phyloP scores from a whole-genome alignment of 108 stramenopile genomes.

The Chaetoceros tenuissimus region DNA sequence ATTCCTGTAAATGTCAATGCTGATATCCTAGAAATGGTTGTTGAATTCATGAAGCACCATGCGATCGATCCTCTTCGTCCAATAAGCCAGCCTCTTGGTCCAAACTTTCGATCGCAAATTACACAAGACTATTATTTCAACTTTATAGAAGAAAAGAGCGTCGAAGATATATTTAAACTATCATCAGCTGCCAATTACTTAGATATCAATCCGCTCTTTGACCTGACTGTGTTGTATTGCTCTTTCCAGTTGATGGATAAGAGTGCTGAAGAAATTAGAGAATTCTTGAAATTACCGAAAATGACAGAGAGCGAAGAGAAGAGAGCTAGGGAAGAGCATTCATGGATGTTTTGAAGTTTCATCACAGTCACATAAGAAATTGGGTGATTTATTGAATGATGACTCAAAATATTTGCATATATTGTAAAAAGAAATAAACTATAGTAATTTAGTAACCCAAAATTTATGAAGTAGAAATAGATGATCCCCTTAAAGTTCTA shows the following conservation, averaged over 20 bases:
- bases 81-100: background rate
- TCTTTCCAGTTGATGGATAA: constrained; percentile 70
- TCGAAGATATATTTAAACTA: constrained; percentile 60
- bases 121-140: background rate
- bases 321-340: constrained; percentile 55
- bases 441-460: too few species aligned
- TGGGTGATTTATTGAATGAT: too few species aligned
- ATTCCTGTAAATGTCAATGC: background rate
- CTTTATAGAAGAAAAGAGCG: constrained; percentile 12
- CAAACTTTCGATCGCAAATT: background rate
- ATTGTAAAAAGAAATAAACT: too few species aligned
- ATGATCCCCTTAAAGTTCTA: constrained; percentile 20
- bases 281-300: constrained; percentile 60
- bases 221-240: constrained; percentile 60
- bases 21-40: constrained; percentile 41
- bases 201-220: constrained; percentile 70
- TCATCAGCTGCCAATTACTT: constrained; percentile 75
- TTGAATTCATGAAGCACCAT: constrained; percentile 71
- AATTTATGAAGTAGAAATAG: too few species aligned
- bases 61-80: constrained; percentile 41
- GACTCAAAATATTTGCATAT: too few species aligned
- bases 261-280: constrained; percentile 64
- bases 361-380: background rate
- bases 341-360: constrained; percentile 75
- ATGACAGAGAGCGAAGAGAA: constrained; percentile 69